Base-by-base conservation (phyloP, 805 yeast genomes). In the Candida vartiovaarae region DNA sequence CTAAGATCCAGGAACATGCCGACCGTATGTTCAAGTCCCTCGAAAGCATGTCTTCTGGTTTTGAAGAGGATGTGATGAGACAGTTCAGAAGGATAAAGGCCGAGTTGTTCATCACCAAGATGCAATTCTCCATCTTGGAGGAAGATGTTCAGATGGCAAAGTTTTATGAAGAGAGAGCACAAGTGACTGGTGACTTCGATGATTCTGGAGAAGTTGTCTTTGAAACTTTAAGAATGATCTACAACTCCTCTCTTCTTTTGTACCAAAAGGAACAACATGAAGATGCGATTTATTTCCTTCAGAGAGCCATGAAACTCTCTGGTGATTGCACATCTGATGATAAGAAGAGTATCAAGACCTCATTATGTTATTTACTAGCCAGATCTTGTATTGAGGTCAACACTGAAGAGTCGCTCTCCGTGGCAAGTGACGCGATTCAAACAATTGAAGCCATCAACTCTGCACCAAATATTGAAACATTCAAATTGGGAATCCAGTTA, bases 61-160 rank as follows among this genome's bases (percentile, higher is more conserved):
- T 53, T n/a, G 50, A 46, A 7, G 38, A 45, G 6, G 36, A 34
- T 0, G 41, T 46, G 20, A 8, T 34, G 4, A 29, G 24, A 10
- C 52, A 51, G 27, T 56, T 56, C 38, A 41, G 42, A 23, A 53
- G 44, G 26, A 38, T 55, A 8, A 56, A 47, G 36, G 40, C 59
- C 3, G 68, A 69, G 34, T 54, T 61, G 30, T 59, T 53, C 35
- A 33, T 66, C 3, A 41, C 59, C 24, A 62, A 63, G 42, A 63
- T 65, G 52, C 68, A 64, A 43, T 35, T 54, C 3, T 47, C 64
- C 0, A 36, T 67, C 5, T 38, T 48, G 6, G 58, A 56, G n/a
- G 59, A 55, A 3, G 70, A 71, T 44, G 46, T 57, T 5, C 58
- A 62, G 35, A 56, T 61, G 49, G 71, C 72, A 1, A 61, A 55